These are phyloP conservation scores for Rhynchospora breviuscula DNA, from an alignment of 176 grass and related monocot species.

Conservation along the genomic window DNA sequence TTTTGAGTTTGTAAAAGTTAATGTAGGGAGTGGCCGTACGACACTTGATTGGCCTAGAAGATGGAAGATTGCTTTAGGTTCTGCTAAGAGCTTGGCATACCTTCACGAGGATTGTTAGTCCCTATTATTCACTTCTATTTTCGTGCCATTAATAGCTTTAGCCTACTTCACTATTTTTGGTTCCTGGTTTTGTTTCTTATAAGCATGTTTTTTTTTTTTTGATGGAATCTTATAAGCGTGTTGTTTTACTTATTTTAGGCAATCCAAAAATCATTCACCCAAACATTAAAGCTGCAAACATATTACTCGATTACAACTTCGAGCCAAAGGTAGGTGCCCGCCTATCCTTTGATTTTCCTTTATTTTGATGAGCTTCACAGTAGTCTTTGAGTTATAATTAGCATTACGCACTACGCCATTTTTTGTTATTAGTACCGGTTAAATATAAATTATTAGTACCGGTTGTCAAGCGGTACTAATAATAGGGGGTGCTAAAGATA, in stretches of 20 bases:
- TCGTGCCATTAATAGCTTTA: neutral
- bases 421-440: too few relatives aligned
- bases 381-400: too few relatives aligned
- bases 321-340: slow-evolving; percentile 52
- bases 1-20: neutral
- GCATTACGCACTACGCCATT: too few relatives aligned
- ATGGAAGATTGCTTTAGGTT: slow-evolving; percentile 71
- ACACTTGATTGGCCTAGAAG: slow-evolving; percentile 63
- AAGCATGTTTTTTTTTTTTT: neutral
- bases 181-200: neutral
- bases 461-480: too few relatives aligned
- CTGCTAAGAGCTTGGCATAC: slow-evolving; percentile 76
- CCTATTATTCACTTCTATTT: neutral
- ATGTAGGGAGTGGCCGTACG: slow-evolving; percentile 44
- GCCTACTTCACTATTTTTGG: neutral
- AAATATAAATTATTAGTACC: too few relatives aligned
- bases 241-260: slow-evolving; percentile 36
- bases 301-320: slow-evolving; percentile 73
- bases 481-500: too few relatives aligned
- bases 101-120: slow-evolving; percentile 89
- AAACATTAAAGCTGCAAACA: slow-evolving; percentile 83
- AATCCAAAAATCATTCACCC: slow-evolving; percentile 82
- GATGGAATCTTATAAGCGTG: neutral
- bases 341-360: neutral
- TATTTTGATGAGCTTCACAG: neutral